phyloP scores from a whole-genome alignment of 371 early-diverging fungal genomes.

The Funneliformis caledonium region DNA sequence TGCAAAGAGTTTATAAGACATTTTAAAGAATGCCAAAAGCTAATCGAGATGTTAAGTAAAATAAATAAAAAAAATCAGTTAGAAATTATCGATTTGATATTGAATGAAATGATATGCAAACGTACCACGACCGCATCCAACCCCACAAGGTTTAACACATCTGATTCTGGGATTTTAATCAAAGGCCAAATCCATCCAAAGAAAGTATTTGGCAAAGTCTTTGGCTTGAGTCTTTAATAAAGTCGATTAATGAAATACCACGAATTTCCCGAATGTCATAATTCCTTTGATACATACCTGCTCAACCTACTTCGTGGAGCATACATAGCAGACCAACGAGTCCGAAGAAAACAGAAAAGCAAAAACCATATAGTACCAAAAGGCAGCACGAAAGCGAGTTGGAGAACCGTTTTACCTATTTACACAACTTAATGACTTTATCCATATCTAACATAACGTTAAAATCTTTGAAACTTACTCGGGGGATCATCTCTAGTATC shows the following conservation, averaged over 20 bases:
- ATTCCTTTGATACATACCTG: constrained; percentile 49
- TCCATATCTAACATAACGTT: neutral
- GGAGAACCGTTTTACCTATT: constrained; percentile 39
- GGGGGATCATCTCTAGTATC: neutral
- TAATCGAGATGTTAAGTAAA: neutral
- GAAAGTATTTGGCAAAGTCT: constrained; percentile 55
- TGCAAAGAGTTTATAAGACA: constrained; percentile 35
- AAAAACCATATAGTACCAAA: constrained; percentile 53
- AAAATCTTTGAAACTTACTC: neutral
- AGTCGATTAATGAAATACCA: constrained; percentile 18
- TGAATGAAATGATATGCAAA: neutral
- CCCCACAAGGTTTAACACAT: constrained; percentile 57
- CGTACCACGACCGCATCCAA: constrained; percentile 65
- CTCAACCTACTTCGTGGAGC: constrained; percentile 67
- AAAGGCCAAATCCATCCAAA: constrained; percentile 69
- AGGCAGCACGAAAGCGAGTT: constrained; percentile 55
- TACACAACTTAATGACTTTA: neutral
- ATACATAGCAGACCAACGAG: constrained; percentile 61
- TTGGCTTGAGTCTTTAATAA: constrained; percentile 58
- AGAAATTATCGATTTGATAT: neutral
- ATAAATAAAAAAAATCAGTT: neutral
- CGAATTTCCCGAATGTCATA: neutral
- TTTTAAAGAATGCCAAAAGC: constrained; percentile 37
- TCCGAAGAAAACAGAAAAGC: constrained; percentile 58
- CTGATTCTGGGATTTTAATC: constrained; percentile 52